Conservation (phyloP, 2,329 filamentous ascomycete genomes). For the Talaromyces amestolkiae region DNA sequence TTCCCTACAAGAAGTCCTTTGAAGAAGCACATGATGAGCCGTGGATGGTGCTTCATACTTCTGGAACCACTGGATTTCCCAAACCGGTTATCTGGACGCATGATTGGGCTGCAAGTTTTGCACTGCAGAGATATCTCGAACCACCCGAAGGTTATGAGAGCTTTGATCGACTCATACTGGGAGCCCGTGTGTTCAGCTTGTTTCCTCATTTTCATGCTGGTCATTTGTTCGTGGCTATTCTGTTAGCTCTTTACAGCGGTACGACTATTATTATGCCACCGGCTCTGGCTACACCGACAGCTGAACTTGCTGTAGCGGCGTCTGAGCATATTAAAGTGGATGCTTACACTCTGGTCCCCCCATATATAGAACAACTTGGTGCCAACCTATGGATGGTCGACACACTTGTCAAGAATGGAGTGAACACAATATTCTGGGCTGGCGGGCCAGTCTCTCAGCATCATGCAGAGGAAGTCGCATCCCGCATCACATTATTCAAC, state of each 20-base stretch:
- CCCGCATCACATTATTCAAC: neutral
- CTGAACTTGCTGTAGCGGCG: conserved; percentile 9
- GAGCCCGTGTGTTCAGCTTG: conserved; percentile 16
- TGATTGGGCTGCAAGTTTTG: conserved; percentile 21
- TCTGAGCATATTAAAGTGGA: conserved; percentile 18
- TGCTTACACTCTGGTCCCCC: conserved; percentile 17
- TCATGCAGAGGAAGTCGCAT: neutral
- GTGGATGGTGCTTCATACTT: conserved; percentile 14
- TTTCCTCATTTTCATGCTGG: conserved; percentile 22
- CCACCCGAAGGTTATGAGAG: conserved; percentile 19
- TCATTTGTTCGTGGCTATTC: conserved; percentile 10
- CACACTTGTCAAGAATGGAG: conserved; percentile 7
- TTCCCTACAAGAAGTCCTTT: conserved; percentile 3
- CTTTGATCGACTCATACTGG: conserved; percentile 4
- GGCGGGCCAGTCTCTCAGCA: neutral
- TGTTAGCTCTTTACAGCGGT: conserved; percentile 14
- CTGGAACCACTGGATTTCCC: conserved; percentile 16
- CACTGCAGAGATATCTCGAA: conserved; percentile 9
- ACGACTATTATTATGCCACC: conserved; percentile 20
- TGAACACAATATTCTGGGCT: conserved; percentile 5
- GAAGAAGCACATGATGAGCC: conserved; percentile 5
- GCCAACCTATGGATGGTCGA: conserved; percentile 17
- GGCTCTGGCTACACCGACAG: conserved; percentile 5
- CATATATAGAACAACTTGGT: conserved; percentile 19
- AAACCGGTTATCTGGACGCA: conserved; percentile 19